A percentile compares a stretch with the other conserved stretches of the same genome.
phyloP scores from a whole-genome alignment of 441 rosid genomes.

The Populus hybrid region DNA sequence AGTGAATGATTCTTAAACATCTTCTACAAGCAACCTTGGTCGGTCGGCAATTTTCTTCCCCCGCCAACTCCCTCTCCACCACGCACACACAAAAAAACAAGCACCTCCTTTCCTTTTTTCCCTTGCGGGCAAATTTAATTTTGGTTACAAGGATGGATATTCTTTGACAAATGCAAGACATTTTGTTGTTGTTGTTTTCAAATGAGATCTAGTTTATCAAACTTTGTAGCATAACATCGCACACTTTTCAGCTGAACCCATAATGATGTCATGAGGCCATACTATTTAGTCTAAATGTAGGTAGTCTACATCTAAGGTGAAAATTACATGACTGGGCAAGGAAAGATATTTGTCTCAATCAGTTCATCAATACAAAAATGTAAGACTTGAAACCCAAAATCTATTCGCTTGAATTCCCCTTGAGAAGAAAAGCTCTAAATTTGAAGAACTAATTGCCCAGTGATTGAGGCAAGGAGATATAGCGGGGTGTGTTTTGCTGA shows the following conservation, averaged over 20 bases:
- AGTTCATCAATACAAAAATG: neutral
- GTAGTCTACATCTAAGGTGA: neutral
- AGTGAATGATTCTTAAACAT: conserved; percentile 26
- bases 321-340: neutral
- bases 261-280: neutral
- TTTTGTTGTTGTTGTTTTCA: neutral
- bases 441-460: neutral
- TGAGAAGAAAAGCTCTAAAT: too few species aligned
- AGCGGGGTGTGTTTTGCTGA: neutral
- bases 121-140: conserved; percentile 8
- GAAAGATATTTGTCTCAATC: neutral
- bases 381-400: neutral
- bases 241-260: neutral
- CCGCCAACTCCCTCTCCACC: conserved; percentile 10
- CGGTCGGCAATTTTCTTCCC: conserved; percentile 27
- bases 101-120: neutral
- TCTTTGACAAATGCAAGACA: neutral
- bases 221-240: neutral
- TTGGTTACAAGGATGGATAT: conserved; percentile 3
- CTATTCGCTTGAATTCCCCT: too few species aligned
- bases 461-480: neutral
- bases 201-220: conserved; percentile 3
- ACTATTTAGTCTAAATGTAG: neutral
- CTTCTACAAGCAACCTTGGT: conserved; percentile 23
- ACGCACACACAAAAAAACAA: neutral